These are phyloP conservation scores for Bruguiera hainesii DNA, from an alignment of 441 rosid genomes.

Conservation along the genomic window DNA sequence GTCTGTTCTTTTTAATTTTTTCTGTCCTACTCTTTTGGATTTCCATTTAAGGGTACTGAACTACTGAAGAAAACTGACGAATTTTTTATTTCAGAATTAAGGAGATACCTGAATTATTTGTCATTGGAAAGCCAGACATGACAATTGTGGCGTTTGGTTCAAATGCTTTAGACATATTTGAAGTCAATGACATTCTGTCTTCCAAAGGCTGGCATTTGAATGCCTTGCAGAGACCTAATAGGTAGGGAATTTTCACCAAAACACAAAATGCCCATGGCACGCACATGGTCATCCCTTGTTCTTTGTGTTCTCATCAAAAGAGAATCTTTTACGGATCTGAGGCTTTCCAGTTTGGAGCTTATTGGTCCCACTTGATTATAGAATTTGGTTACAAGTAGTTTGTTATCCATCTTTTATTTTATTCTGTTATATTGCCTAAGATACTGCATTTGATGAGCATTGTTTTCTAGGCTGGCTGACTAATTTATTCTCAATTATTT, in stretches of 20 bases:
- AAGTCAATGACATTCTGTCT: conserved; percentile 87
- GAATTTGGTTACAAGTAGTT: neutral
- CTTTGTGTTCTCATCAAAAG: neutral
- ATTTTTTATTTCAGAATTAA: conserved; percentile 47
- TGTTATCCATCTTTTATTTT: neutral
- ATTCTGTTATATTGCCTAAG: neutral
- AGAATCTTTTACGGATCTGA: neutral
- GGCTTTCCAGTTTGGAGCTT: neutral
- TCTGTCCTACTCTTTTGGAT: neutral
- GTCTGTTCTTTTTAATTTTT: conserved; percentile 36
- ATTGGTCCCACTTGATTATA: conserved; percentile 2
- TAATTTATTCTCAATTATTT: neutral
- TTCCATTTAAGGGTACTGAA: conserved; percentile 5
- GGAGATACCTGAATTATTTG: conserved; percentile 66
- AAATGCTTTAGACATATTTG: conserved; percentile 65
- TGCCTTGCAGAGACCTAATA: conserved; percentile 92
- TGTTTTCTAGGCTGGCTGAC: conserved; percentile 9
- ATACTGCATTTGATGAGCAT: conserved; percentile 1
- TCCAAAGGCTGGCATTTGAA: conserved; percentile 97
- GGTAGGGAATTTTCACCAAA: conserved; percentile 32
- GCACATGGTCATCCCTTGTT: too few species aligned
- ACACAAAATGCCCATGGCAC: too few species aligned
- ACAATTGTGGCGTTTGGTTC: conserved; percentile 89
- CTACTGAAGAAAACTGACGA: conserved; percentile 4
- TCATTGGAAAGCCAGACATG: conserved; percentile 91